Base-by-base conservation (phyloP, 352 stramenopile genomes). In the Phytophthora macrochlamydospora region DNA sequence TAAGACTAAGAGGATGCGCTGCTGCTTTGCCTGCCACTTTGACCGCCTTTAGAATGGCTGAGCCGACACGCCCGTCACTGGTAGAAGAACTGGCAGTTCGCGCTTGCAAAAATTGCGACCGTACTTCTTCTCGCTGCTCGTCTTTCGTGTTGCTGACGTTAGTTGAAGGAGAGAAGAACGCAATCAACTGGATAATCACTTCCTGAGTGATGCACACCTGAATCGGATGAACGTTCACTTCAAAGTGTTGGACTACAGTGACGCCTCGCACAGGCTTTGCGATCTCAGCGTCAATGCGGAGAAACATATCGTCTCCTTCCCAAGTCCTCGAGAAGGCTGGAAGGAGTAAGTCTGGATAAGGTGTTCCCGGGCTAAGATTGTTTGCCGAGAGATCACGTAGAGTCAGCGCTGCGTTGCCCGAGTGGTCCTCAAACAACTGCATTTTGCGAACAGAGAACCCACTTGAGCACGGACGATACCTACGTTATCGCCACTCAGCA, bases 221-320 rank as follows among this genome's bases (percentile, higher is more conserved):
- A n/a, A 96, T 78, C 4, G 88, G 88, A 45, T 93, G 85, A 2
- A 94, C 79, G 35, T 96, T 96, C 31, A 96, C 65, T 67, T 94
- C 86, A 63, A 94, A 93, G 73, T 94, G 88, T 42, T 92, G 79
- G 8, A 95, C 73, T 31, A 95, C 56, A 14, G 78, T 87, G 35
- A 87, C 82, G 1, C 70, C 80, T 31, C 70, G 63, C 1, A 91
- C 73, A 8, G 87, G 83, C 33, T 81, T 76, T n/a, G 78, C 73
- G 14, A 94, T 79, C 51, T 94, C 87, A 9, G 84, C 83, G 51
- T 94, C 84, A 14, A 94, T 51, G 14, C 87, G 83, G 38, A 95
- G 60, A 50, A 94, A 92, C 62, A 75, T 81, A 46, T 91, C 73
- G 18, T 86, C 73, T 11, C 84, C 85, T 55, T 83, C 81, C 76